phyloP scores from a whole-genome alignment of 2,329 filamentous ascomycete species.

The Aspergillus sp. region DNA sequence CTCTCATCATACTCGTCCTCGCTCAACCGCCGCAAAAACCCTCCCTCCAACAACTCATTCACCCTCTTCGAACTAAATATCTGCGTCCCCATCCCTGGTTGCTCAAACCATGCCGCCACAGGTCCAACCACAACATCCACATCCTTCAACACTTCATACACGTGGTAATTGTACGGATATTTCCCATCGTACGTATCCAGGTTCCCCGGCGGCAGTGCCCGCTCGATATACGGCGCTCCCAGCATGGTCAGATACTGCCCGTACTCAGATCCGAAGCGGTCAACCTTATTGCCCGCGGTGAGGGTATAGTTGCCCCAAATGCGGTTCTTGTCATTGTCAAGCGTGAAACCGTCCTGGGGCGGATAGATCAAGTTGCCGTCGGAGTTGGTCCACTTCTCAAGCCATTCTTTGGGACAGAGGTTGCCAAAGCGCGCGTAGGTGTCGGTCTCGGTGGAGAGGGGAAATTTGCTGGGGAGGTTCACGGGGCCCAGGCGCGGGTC shows the following conservation, averaged over 20 bases:
- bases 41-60: conserved; percentile 23
- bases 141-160: conserved; percentile 40
- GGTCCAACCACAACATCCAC: conserved; percentile 40
- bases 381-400: conserved; percentile 13
- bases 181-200: conserved; percentile 31
- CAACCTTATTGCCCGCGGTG: conserved; percentile 37
- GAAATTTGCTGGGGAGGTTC: conserved; percentile 25
- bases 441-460: conserved; percentile 23
- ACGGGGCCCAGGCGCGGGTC: conserved; percentile 34
- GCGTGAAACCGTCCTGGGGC: conserved; percentile 36
- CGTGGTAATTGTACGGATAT: conserved; percentile 45
- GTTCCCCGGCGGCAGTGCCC: conserved; percentile 43
- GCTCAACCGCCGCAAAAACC: conserved; percentile 23
- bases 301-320: conserved; percentile 41
- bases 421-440: conserved; percentile 37
- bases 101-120: conserved; percentile 46
- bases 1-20: conserved; percentile 16
- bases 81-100: conserved; percentile 43
- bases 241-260: conserved; percentile 40
- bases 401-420: conserved; percentile 37
- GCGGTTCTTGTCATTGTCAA: conserved; percentile 26
- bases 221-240: conserved; percentile 42
- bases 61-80: conserved; percentile 24
- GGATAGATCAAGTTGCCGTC: conserved; percentile 33
- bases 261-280: conserved; percentile 44